Evolutionary conservation across 2,329 filamentous ascomycete species (phyloP).

Genomic region (Fusarium devonianum): DNA sequence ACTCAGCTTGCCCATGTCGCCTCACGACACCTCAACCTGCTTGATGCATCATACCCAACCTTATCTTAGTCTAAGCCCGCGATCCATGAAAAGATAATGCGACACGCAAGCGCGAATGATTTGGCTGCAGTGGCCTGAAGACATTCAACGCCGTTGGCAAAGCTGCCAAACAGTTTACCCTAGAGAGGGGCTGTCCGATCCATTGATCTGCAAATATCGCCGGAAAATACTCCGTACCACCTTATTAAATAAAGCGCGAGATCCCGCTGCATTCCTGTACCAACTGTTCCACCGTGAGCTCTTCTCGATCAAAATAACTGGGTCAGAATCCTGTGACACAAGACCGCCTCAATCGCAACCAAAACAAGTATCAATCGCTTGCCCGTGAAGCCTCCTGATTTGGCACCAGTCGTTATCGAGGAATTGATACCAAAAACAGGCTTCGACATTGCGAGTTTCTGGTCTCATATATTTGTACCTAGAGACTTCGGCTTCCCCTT

Average conservation of each 20-base stretch:
- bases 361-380: neutral
- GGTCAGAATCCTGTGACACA: constrained; percentile 13
- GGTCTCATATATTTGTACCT: neutral
- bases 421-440: constrained; percentile 5
- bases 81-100: too few relatives aligned
- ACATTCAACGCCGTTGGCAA: constrained; percentile 1
- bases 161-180: constrained; percentile 29
- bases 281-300: constrained; percentile 6
- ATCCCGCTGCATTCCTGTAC: constrained; percentile 9
- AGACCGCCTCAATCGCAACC: constrained; percentile 13
- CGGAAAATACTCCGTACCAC: constrained; percentile 41
- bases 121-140: constrained; percentile 6
- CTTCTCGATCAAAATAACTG: constrained; percentile 2
- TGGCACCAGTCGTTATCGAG: constrained; percentile 2
- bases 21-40: too few relatives aligned
- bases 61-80: too few relatives aligned
- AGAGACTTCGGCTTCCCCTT: neutral
- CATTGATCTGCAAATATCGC: constrained; percentile 35
- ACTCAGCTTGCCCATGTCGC: too few relatives aligned
- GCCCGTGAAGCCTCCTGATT: constrained; percentile 22
- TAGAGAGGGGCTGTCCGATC: constrained; percentile 23
- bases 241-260: constrained; percentile 29
- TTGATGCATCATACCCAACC: neutral
- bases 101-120: neutral
- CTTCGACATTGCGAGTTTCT: neutral